These are phyloP conservation scores for Glycine soja DNA, from an alignment of 306 rosid genomes.

Conservation along the genomic window DNA sequence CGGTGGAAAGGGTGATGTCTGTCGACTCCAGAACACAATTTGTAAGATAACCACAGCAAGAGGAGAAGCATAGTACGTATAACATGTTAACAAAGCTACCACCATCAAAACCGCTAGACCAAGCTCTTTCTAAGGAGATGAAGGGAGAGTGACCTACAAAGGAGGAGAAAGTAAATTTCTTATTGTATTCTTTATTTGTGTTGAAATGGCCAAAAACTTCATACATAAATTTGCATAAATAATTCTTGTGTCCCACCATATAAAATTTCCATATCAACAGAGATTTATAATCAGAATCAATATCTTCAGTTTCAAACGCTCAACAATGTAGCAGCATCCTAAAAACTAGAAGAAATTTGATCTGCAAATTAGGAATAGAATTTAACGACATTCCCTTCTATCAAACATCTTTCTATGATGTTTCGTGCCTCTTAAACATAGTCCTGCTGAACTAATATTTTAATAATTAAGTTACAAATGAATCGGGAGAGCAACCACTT, in stretches of 20 bases:
- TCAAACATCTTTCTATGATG: slow-evolving; percentile 57
- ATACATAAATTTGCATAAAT: neutral
- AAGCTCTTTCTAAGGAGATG: neutral
- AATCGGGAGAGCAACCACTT: slow-evolving; percentile 70
- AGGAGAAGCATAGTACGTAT: neutral
- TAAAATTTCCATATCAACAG: slow-evolving; percentile 3
- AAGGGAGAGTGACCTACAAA: neutral
- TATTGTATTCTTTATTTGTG: neutral
- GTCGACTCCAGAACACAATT: neutral
- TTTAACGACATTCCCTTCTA: slow-evolving; percentile 51
- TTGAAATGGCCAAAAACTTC: neutral
- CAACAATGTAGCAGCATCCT: slow-evolving; percentile 34
- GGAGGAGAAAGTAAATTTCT: neutral
- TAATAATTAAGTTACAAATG: slow-evolving; percentile 63
- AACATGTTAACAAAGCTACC: neutral
- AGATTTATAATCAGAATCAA: slow-evolving; percentile 30
- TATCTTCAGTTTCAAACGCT: slow-evolving; percentile 32
- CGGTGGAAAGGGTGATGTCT: too few species aligned
- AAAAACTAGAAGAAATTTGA: neutral
- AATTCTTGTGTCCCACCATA: slow-evolving; percentile 24
- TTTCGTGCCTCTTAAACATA: slow-evolving; percentile 59
- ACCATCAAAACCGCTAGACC: neutral
- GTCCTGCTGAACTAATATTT: slow-evolving; percentile 50
- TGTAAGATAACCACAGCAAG: neutral
- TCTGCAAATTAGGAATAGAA: slow-evolving; percentile 46